Evolutionary conservation across 805 yeast genomes (phyloP).

Genomic region (Diddensiella transvaalensis): DNA sequence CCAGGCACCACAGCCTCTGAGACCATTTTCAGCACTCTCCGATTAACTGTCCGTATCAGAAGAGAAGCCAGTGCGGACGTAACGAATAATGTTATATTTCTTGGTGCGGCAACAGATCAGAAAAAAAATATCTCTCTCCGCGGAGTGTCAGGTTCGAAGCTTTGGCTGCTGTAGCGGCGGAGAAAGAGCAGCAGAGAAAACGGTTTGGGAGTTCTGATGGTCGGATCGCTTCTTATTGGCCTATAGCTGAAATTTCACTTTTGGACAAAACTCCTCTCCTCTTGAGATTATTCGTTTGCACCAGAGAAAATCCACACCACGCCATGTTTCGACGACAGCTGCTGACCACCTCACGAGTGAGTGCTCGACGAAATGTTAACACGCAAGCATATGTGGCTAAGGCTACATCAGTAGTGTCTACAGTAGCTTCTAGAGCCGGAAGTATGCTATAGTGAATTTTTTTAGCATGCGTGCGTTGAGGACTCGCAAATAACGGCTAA

Average conservation of each 20-base stretch:
- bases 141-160: too few relatives aligned
- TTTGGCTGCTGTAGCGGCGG: too few relatives aligned
- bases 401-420: conserved; percentile 36
- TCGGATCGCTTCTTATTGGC: background rate
- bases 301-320: too few relatives aligned
- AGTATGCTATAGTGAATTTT: conserved; percentile 31
- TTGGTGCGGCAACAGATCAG: too few relatives aligned
- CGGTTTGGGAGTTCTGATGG: too few relatives aligned
- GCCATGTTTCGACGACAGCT: conserved; percentile 11
- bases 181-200: too few relatives aligned
- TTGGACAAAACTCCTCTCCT: too few relatives aligned
- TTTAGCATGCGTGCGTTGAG: conserved; percentile 1
- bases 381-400: conserved; percentile 33
- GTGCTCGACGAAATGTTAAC: conserved; percentile 3
- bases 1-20: background rate
- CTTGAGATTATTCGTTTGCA: too few relatives aligned
- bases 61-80: too few relatives aligned
- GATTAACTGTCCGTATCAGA: too few relatives aligned
- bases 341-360: conserved; percentile 7
- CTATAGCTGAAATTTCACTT: background rate
- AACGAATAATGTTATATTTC: too few relatives aligned
- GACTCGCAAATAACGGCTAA: background rate
- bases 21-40: background rate
- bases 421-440: conserved; percentile 33
- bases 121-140: too few relatives aligned